These are phyloP conservation scores for Apodospora peruviana DNA, from an alignment of 495 filamentous ascomycete species.

Conservation along the genomic window DNA sequence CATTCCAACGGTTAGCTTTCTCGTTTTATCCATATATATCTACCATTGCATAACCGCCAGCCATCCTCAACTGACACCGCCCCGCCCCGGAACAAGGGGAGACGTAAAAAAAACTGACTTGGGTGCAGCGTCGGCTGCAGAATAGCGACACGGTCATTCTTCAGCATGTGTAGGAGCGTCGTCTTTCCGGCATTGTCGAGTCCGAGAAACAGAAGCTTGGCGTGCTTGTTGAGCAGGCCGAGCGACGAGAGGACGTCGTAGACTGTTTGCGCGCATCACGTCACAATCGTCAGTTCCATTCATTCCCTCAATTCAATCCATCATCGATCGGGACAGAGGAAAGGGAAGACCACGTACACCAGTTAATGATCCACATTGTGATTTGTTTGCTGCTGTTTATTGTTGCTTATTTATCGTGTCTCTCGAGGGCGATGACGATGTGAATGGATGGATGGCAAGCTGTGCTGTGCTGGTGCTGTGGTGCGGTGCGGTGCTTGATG, in stretches of 20 bases:
- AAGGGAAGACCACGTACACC: conserved; percentile 61
- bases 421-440: no score
- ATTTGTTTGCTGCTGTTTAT: neutral
- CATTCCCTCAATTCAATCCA: neutral
- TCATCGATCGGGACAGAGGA: neutral
- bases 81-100: no score
- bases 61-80: no score
- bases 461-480: no score
- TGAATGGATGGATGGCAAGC: no score
- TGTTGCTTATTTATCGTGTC: no score
- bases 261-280: conserved; percentile 48
- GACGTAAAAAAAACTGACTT: conserved; percentile 49
- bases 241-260: conserved; percentile 87
- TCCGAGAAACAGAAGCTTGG: conserved; percentile 87
- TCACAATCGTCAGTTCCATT: conserved; percentile 19
- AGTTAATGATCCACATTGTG: conserved; percentile 93
- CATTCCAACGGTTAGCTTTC: no score
- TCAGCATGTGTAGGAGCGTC: conserved; percentile 85
- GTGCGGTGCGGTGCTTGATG: no score
- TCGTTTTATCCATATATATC: no score
- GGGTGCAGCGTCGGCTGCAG: conserved; percentile 86
- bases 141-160: conserved; percentile 95
- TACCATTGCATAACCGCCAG: no score
- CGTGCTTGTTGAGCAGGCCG: conserved; percentile 93
- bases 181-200: conserved; percentile 99